Evolutionary conservation across 2,329 filamentous ascomycete genomes (phyloP), one percentile per base, ranked within the genome.

Genomic region (Microthyrium microscopicum): DNA sequence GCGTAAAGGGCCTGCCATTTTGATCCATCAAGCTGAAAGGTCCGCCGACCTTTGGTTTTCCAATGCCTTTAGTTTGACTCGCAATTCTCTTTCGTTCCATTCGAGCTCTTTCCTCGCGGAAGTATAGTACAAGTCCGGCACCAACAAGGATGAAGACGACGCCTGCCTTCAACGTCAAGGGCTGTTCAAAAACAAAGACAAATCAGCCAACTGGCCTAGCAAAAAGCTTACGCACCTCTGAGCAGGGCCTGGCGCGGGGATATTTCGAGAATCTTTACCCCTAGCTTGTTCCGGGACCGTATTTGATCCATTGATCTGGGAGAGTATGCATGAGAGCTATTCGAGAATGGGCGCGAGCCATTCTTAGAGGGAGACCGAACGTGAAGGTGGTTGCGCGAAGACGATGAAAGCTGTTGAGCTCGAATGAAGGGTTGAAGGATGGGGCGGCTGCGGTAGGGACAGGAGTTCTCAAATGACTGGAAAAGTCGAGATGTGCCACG

Each of bases 91-190:
- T 80, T 41, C 85, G 72, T 52, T 89, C 76, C 73, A 98, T 77
- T 48, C 89, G 77, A 46, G 73, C 73, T 64, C 95, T 95, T 57
- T 98, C 89, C 47, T 75, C 73, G 48, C 85, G 82, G 57, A 98
- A 95, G 55, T 95, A 98, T 57, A 81, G 71, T 39, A 84, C 74
- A 47, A 98, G 66, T 19, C 73, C 77, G 9, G 61, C 74, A 45
- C 81, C 84, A 3, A 84, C 78, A 29, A 68, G 51, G 42, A 95
- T 65, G 61, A 98, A 95, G 41, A 98, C 66, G 32, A 84, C 45
- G 13, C 83, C 87, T 20, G 87, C 78, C 58, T 83, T 87, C 73
- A 81, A 85, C 34, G 85, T 93, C 62, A 98, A 95, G 20, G 89
- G 89, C 77, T 84, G 42, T n/a, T n/a, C n/a, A n/a, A n/a, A n/a